Evolutionary conservation across 2,329 filamentous ascomycete species (phyloP), one percentile per base, ranked within the genome.

Genomic region (Aspergillaceae sp.): DNA sequence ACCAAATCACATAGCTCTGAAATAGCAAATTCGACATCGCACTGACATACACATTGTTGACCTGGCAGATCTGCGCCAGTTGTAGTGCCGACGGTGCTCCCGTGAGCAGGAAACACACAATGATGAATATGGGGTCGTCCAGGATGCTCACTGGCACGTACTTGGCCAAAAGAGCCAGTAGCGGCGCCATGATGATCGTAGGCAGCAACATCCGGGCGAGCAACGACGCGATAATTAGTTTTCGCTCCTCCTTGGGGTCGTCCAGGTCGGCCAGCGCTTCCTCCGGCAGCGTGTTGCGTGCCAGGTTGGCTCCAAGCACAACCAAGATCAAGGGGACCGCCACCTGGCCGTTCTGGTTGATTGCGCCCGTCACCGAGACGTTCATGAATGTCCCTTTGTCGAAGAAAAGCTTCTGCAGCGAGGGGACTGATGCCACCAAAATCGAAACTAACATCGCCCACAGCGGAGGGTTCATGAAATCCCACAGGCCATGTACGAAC

Each of bases 401-500:
- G 68, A 97, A 98, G 72, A 98, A 96, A 11, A 92, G 71, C 36
- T 76, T 74, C 65, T 98, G 91, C 5, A 98, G 77, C 1, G 73
- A 62, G 0, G 92, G 92, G 4, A 96, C 79, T 0, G 89, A 94
- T 2, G 92, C 92, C 4, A 98, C 86, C 43, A 95, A 70, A 40
- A 97, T 83, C n/a, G 92, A 87, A 35, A 83, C 74, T 32, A 97
- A 73, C 92, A 98, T 97, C 29, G 92, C 90, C 89, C 90, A 97
- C 28, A 98, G 81, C 1, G 92, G 92, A 37, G 92, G 91, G 68
- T 97, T 97, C 91, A 98, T 97, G 66, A 96, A 95, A 41, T 86
- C 85, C 86, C 86, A 92, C 8, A 90, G 64, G 44, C 89, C 89
- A 42, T 69, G 69, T 55, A 79, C 68, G 56, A 87, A 83, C 51